Evolutionary conservation across 768 basidiomycete genomes (phyloP).

Genomic region (Trametes sanguinea): DNA sequence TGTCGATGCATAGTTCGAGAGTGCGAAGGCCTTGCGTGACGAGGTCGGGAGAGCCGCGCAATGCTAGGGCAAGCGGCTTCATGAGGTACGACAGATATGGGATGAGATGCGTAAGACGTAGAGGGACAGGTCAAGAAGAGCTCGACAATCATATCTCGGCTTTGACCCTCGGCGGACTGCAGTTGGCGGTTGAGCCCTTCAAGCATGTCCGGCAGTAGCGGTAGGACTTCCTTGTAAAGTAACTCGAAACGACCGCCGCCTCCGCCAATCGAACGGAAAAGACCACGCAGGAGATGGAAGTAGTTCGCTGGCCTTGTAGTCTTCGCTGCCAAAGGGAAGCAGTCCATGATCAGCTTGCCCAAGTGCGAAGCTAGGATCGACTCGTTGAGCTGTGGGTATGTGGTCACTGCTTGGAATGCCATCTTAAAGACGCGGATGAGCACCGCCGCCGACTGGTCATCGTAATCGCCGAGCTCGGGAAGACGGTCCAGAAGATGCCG

Average conservation of each 20-base stretch:
- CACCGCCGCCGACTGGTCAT: constrained; percentile 77
- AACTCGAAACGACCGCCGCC: constrained; percentile 92
- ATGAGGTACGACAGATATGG: constrained; percentile 95
- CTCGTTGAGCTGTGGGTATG: constrained; percentile 77
- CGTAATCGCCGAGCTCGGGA: constrained; percentile 80
- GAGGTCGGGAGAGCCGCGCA: constrained; percentile 84
- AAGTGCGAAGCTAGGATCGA: constrained; percentile 92
- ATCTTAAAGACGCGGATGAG: constrained; percentile 94
- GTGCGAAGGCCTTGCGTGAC: constrained; percentile 95
- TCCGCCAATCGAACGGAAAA: constrained; percentile 92
- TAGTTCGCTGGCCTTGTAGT: constrained; percentile 90
- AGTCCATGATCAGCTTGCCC: constrained; percentile 92
- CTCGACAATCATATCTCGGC: constrained; percentile 93
- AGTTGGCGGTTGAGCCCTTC: constrained; percentile 93
- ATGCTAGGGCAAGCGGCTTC: constrained; percentile 91
- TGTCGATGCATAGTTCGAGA: constrained; percentile 98
- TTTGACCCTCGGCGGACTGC: constrained; percentile 76
- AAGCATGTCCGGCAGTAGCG: constrained; percentile 94
- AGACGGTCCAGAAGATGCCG: constrained; percentile 83
- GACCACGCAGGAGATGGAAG: constrained; percentile 85
- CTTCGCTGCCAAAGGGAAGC: constrained; percentile 91
- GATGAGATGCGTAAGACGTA: constrained; percentile 92
- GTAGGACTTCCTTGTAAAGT: constrained; percentile 94
- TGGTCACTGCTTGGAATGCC: constrained; percentile 85
- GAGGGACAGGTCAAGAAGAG: constrained; percentile 96